Evolutionary conservation across 2,329 filamentous ascomycete species (phyloP), one percentile per base, ranked within the genome.

Genomic region (Saccharata proteae): DNA sequence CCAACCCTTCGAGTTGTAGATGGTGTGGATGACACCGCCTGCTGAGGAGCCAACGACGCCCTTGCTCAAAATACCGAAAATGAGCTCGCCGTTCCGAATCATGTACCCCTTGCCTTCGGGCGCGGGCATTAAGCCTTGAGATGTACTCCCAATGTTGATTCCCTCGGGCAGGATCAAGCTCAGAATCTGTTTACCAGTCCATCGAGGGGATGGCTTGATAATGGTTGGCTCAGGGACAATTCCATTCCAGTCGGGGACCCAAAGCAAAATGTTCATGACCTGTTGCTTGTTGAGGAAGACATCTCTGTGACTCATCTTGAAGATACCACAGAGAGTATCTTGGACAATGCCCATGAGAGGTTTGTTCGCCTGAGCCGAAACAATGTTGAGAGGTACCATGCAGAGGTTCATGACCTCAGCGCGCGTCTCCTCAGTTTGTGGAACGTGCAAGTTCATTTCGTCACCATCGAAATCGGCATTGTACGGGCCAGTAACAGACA

Each of bases 391-490:
- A 1, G 90, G 90, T n/a, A 99, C 90, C 71, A 96, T 80, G 56
- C 88, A 96, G 10, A 99, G 72, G 53, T 96, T 80, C 56, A 77
- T 83, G 45, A 98, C 75, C 58, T 99, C 90, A 26, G 92, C 85
- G 38, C 90, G 80, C 19, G 92, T 92, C 58, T 99, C 92, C 52
- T 98, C 86, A 21, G 82, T 90, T 52, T 99, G 90, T 4, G 90
- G 92, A 31, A 98, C 92, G 71, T 99, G 90, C 62, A 99, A 74
- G 54, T 99, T 99, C 90, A 99, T 99, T 61, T 99, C 90, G 56
- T 98, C 90, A 62, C 90, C 90, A 52, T 98, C 90, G 62, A 98
- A 98, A 81, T 98, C 90, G 47, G 90, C 90, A 63, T 99, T 99
- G 68, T 99, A 99, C 0, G 90, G 90, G 16, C 86, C 93, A 1